A percentile compares a stretch with the other conserved stretches of the same genome.
Conservation (phyloP, 192 early-diverging fungal genomes). For the Rhizophagus clarus region DNA sequence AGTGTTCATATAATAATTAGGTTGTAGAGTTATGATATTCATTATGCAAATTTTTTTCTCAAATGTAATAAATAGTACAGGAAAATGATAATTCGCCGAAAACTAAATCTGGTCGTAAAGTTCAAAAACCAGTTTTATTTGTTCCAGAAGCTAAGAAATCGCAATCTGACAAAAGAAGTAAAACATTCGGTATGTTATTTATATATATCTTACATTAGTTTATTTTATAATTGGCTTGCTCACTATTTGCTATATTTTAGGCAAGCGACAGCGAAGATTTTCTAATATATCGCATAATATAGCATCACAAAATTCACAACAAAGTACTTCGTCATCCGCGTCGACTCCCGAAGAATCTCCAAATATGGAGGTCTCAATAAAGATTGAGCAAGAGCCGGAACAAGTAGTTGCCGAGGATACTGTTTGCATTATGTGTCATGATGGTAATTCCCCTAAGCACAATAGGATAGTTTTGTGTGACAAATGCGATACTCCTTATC, state of each 20-base stretch:
- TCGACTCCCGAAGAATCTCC: not conserved
- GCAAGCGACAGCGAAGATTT: not conserved
- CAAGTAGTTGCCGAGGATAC: slow-evolving; percentile 15
- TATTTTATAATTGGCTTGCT: not conserved
- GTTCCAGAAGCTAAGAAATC: not conserved
- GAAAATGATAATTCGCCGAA: slow-evolving; percentile 1
- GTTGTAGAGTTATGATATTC: not conserved
- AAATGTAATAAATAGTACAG: not conserved
- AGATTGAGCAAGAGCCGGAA: not conserved
- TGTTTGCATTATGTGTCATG: slow-evolving; percentile 35
- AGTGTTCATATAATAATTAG: not conserved
- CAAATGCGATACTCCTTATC: slow-evolving; percentile 37
- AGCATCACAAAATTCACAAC: not conserved
- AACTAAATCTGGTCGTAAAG: slow-evolving; percentile 34
- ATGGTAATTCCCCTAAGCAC: slow-evolving; percentile 35
- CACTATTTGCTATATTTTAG: not conserved
- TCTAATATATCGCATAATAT: not conserved
- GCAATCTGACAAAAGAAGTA: not conserved
- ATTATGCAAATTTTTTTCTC: not conserved
- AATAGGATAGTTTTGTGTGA: slow-evolving; percentile 42
- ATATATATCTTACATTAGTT: not conserved
- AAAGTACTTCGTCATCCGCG: not conserved
- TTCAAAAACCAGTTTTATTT: slow-evolving; percentile 20
- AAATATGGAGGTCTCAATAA: not conserved
- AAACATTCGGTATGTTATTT: not conserved